Conservation (phyloP, 306 rosid genomes). For the Quercus wislizeni region DNA sequence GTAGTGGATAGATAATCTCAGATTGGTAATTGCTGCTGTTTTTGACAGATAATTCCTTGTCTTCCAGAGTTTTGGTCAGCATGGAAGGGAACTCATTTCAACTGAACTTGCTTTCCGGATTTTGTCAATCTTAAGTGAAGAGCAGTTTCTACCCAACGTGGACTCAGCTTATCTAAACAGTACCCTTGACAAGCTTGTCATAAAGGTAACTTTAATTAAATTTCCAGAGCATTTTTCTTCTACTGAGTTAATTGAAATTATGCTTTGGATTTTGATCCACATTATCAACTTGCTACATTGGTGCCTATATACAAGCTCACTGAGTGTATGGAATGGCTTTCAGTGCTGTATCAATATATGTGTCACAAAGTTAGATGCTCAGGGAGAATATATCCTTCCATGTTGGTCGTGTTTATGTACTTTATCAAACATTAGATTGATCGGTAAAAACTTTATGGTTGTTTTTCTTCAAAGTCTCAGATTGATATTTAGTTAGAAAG, state of each 20-base stretch:
- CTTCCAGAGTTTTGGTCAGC: conserved; percentile 99
- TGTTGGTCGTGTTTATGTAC: not conserved
- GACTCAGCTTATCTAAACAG: conserved; percentile 57
- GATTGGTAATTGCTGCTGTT: conserved; percentile 85
- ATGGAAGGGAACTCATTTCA: conserved; percentile 95
- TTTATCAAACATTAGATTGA: not conserved
- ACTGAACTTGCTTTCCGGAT: conserved; percentile 83
- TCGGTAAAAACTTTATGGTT: not conserved
- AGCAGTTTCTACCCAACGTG: conserved; percentile 55
- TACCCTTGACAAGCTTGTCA: conserved; percentile 74
- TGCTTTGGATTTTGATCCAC: not conserved
- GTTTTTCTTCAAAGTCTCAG: not conserved
- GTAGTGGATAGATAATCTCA: conserved; percentile 69
- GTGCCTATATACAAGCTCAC: not conserved
- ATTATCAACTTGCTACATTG: not conserved
- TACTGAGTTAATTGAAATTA: not conserved
- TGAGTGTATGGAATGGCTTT: not conserved
- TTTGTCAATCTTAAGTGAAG: conserved; percentile 77
- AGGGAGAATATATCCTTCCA: not conserved
- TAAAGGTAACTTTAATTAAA: conserved; percentile 55
- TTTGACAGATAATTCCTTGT: conserved; percentile 99
- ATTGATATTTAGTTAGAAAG: not conserved
- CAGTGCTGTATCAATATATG: not conserved
- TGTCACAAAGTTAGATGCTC: not conserved
- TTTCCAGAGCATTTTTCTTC: not conserved